phyloP scores from a whole-genome alignment of 208 protist genomes.

The Leishmania tropica region DNA sequence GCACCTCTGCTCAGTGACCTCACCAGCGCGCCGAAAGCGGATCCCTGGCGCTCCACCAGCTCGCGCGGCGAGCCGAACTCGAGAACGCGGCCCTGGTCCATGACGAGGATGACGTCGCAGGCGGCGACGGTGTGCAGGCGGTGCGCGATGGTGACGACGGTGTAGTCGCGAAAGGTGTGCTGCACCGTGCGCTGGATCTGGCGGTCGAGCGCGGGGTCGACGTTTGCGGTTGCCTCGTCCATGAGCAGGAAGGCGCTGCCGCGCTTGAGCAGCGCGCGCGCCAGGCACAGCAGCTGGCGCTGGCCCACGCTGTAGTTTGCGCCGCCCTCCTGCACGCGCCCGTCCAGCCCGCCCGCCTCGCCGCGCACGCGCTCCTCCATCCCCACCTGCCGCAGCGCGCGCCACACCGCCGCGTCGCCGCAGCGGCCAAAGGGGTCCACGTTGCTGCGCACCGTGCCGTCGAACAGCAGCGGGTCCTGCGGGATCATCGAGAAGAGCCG shows the following conservation, averaged over 20 bases:
- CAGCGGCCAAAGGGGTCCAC: conserved; percentile 61
- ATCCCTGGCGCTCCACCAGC: conserved; percentile 7
- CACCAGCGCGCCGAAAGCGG: conserved; percentile 4
- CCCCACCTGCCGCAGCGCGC: conserved; percentile 53
- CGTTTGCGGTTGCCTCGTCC: conserved; percentile 77
- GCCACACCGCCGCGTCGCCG: conserved; percentile 49
- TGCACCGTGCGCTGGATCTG: conserved; percentile 61
- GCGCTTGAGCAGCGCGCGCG: conserved; percentile 68
- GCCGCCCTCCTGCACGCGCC: conserved; percentile 61
- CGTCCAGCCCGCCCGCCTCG: conserved; percentile 37
- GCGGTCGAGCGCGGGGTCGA: conserved; percentile 60
- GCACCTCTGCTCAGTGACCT: conserved; percentile 4
- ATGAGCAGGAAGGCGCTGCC: conserved; percentile 70
- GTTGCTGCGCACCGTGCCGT: conserved; percentile 79
- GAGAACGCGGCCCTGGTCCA: conserved; percentile 44
- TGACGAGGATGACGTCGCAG: conserved; percentile 69
- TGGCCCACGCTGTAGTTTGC: conserved; percentile 75
- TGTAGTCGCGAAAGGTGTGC: conserved; percentile 51
- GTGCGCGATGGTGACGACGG: conserved; percentile 75
- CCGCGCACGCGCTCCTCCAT: conserved; percentile 37
- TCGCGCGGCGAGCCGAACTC: conserved; percentile 12
- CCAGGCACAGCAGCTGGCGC: conserved; percentile 76
- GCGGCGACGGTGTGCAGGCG: conserved; percentile 66
- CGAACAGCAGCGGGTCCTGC: conserved; percentile 84
- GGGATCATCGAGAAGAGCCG: conserved; percentile 83